A percentile compares a stretch with the other conserved stretches of the same genome.
Evolutionary conservation across 257 asterid species (phyloP).

Genomic region (Coffea eugenioides): DNA sequence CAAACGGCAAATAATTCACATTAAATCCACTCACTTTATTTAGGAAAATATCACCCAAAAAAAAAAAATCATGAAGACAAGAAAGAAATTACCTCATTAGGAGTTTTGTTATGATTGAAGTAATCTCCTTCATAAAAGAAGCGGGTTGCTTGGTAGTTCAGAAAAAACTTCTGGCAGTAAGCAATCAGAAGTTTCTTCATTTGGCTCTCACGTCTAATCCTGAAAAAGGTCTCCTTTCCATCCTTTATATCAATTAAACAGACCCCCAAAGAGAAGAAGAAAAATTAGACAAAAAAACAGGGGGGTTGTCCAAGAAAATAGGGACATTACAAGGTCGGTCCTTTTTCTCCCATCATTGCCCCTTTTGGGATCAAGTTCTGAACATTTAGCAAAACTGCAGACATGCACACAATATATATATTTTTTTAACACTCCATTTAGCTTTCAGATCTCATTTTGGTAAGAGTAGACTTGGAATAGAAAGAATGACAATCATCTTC

Average conservation of each 20-base stretch:
- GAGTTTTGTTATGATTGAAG: slow-evolving; percentile 9
- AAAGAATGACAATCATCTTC: not conserved
- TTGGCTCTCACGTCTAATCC: slow-evolving; percentile 11
- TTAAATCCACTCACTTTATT: too few relatives aligned
- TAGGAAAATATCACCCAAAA: not conserved
- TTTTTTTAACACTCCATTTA: not conserved
- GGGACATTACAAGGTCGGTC: too few relatives aligned
- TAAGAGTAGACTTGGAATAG: too few relatives aligned
- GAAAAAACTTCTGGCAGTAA: slow-evolving; percentile 9
- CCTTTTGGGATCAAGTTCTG: too few relatives aligned
- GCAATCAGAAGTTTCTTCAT: slow-evolving; percentile 7
- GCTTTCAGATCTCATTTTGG: not conserved
- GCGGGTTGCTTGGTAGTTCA: slow-evolving; percentile 2
- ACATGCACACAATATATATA: too few relatives aligned
- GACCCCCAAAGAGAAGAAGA: too few relatives aligned
- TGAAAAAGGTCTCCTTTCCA: slow-evolving; percentile 5
- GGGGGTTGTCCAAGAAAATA: too few relatives aligned
- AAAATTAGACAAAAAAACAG: too few relatives aligned
- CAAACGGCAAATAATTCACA: too few relatives aligned
- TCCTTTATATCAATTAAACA: slow-evolving; percentile 2
- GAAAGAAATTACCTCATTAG: slow-evolving; percentile 1
- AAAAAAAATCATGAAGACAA: not conserved
- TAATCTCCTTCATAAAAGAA: slow-evolving; percentile 8
- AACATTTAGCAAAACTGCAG: too few relatives aligned
- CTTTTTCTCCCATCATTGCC: too few relatives aligned